Evolutionary conservation across 78 protist genomes (phyloP).

Genomic region (Tieghemostelium lacteum): DNA sequence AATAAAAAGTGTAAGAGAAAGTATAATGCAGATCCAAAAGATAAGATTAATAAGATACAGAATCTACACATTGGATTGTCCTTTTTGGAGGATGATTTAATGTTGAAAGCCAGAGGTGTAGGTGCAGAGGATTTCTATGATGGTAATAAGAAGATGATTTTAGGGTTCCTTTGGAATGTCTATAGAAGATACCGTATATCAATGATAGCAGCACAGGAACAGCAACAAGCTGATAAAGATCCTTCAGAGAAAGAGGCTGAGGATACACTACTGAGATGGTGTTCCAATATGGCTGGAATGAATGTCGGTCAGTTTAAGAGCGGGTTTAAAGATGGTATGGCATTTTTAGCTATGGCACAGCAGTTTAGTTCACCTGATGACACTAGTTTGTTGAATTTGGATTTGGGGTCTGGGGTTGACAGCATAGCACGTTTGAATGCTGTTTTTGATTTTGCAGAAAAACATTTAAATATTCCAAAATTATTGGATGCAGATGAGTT

Average conservation of each 20-base stretch:
- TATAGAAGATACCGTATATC: conserved; percentile 26
- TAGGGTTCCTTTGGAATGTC: conserved; percentile 51
- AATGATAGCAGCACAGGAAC: background rate
- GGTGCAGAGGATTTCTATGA: conserved; percentile 71
- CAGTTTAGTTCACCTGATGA: background rate
- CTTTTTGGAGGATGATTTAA: conserved; percentile 69
- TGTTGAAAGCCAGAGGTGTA: conserved; percentile 55
- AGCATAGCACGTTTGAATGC: conserved; percentile 52
- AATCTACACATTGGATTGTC: conserved; percentile 69
- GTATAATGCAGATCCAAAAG: conserved; percentile 74
- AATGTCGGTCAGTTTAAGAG: conserved; percentile 48
- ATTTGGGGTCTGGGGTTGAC: background rate
- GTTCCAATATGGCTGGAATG: conserved; percentile 61
- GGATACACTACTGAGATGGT: conserved; percentile 61
- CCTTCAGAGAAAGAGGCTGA: conserved; percentile 53
- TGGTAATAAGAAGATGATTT: conserved; percentile 53
- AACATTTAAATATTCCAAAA: conserved; percentile 66
- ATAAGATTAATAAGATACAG: conserved; percentile 73
- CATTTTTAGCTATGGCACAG: conserved; percentile 64
- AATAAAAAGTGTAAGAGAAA: conserved; percentile 43
- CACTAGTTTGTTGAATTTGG: background rate
- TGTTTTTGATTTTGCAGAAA: conserved; percentile 77
- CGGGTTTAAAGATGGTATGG: conserved; percentile 74
- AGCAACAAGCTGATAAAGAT: background rate
- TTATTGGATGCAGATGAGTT: conserved; percentile 78